These are phyloP conservation scores for Echinosophora koreensis DNA, from an alignment of 306 rosid genomes.

Conservation along the genomic window DNA sequence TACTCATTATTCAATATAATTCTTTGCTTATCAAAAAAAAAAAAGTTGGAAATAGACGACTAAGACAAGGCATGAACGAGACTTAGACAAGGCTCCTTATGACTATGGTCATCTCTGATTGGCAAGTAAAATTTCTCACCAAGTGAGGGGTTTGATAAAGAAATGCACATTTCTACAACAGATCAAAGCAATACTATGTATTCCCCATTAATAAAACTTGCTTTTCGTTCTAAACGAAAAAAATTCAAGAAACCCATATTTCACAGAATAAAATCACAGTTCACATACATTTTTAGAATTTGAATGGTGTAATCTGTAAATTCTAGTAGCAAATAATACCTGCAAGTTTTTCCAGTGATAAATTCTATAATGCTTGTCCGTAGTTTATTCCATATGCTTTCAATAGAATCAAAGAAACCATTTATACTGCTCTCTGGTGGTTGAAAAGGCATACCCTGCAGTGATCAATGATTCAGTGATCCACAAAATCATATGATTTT, in stretches of 20 bases:
- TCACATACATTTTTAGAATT: slow-evolving; percentile 13
- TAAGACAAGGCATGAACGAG: background rate
- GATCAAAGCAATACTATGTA: slow-evolving; percentile 26
- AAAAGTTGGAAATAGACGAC: too few relatives aligned
- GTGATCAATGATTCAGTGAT: slow-evolving; percentile 36
- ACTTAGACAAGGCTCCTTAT: background rate
- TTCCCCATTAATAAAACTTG: background rate
- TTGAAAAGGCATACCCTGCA: slow-evolving; percentile 77
- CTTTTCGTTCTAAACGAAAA: slow-evolving; percentile 18
- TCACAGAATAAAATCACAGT: too few relatives aligned
- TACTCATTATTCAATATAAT: too few relatives aligned
- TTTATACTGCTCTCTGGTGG: slow-evolving; percentile 64
- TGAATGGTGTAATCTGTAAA: slow-evolving; percentile 18
- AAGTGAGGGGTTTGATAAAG: background rate
- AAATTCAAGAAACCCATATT: slow-evolving; percentile 19
- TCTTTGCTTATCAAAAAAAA: too few relatives aligned
- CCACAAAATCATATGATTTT: slow-evolving; percentile 28
- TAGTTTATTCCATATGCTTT: slow-evolving; percentile 66
- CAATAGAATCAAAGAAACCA: slow-evolving; percentile 76
- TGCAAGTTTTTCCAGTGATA: slow-evolving; percentile 80
- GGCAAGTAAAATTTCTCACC: background rate
- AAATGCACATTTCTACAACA: background rate
- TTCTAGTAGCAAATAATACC: slow-evolving; percentile 56
- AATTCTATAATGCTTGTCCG: slow-evolving; percentile 67
- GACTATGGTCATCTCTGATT: background rate